Evolutionary conservation across 805 yeast species (phyloP).

Genomic region (Zygotorulaspora danielsina): DNA sequence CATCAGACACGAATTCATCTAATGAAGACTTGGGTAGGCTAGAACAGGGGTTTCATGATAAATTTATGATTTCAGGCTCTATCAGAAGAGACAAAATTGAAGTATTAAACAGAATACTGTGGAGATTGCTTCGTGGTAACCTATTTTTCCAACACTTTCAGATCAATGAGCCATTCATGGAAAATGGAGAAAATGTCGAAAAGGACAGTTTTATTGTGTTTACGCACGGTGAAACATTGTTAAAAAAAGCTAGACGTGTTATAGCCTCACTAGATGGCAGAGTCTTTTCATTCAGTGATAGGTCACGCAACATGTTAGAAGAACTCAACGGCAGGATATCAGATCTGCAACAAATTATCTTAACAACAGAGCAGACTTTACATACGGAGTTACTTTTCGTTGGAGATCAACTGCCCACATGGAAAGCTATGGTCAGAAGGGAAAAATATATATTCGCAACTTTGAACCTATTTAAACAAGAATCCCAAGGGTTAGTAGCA

Average conservation of each 20-base stretch:
- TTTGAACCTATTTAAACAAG: slow-evolving; percentile 74
- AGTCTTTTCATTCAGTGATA: slow-evolving; percentile 45
- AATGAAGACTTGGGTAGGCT: slow-evolving; percentile 37
- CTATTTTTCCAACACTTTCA: slow-evolving; percentile 71
- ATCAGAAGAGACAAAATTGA: slow-evolving; percentile 66
- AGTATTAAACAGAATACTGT: slow-evolving; percentile 73
- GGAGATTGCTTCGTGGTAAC: slow-evolving; percentile 94
- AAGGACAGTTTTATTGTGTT: slow-evolving; percentile 85
- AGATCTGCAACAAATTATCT: slow-evolving; percentile 58
- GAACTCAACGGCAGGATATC: slow-evolving; percentile 45
- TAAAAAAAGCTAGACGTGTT: slow-evolving; percentile 70
- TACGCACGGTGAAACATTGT: slow-evolving; percentile 79
- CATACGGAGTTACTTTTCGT: slow-evolving; percentile 73
- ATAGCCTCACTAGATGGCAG: slow-evolving; percentile 88
- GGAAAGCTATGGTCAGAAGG: slow-evolving; percentile 65
- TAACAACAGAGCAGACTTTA: slow-evolving; percentile 63
- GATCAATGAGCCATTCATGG: slow-evolving; percentile 64
- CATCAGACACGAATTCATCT: slow-evolving; percentile 2
- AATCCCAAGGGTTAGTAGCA: slow-evolving; percentile 79
- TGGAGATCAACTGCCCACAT: slow-evolving; percentile 66
- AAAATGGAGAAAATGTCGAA: slow-evolving; percentile 50
- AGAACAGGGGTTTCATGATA: slow-evolving; percentile 38
- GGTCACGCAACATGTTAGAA: slow-evolving; percentile 36
- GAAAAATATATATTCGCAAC: slow-evolving; percentile 81
- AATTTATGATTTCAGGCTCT: slow-evolving; percentile 60